A percentile compares a stretch with the other conserved stretches of the same genome.
phyloP scores from a whole-genome alignment of 2,329 filamentous ascomycete species.

The Pezicula rhizophila region DNA sequence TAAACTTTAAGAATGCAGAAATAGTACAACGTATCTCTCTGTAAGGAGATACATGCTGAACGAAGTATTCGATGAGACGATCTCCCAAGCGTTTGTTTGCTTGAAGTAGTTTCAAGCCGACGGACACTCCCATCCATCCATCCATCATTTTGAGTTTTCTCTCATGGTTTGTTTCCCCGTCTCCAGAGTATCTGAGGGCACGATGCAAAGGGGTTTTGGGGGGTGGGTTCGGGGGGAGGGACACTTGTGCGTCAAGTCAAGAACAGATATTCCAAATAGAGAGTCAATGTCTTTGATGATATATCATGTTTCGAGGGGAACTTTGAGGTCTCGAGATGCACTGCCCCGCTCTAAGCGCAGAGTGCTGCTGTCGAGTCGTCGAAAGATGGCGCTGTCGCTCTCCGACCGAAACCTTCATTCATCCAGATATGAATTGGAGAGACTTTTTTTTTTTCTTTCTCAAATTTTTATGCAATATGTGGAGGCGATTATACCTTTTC shows the following conservation, averaged over 20 bases:
- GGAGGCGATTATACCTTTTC: conserved; percentile 1
- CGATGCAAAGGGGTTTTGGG: too few relatives aligned
- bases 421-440: conserved; percentile 1
- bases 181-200: not conserved
- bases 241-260: not conserved
- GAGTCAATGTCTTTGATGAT: not conserved
- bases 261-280: not conserved
- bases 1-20: too few relatives aligned
- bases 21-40: too few relatives aligned
- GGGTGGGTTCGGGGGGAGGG: too few relatives aligned
- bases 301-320: not conserved
- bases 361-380: conserved; percentile 11
- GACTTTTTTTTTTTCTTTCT: conserved; percentile 2
- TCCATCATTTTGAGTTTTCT: not conserved
- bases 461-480: conserved; percentile 11
- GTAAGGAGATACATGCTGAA: not conserved
- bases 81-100: not conserved
- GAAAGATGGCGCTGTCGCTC: conserved; percentile 1
- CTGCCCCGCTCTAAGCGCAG: conserved; percentile 16
- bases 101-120: not conserved
- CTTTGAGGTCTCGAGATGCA: conserved; percentile 5
- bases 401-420: conserved; percentile 8
- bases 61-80: not conserved
- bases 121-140: not conserved
- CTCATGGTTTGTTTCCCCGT: not conserved